phyloP scores from a whole-genome alignment of 2,329 filamentous ascomycete species.

The Monilinia fructigena region DNA sequence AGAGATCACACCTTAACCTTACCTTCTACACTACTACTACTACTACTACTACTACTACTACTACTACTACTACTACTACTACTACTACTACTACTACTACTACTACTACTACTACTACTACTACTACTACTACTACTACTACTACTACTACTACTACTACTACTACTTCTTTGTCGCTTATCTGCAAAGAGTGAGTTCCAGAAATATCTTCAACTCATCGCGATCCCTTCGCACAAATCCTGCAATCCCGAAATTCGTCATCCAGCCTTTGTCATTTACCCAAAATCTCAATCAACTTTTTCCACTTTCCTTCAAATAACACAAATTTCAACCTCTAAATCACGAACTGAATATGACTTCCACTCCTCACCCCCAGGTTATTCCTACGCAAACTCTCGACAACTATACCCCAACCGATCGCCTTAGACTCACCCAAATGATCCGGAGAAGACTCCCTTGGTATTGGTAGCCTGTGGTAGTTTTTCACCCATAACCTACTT shows the following conservation, averaged over 20 bases:
- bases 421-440: constrained; percentile 57
- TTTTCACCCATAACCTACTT: constrained; percentile 75
- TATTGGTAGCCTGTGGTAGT: constrained; percentile 67
- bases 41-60: no score
- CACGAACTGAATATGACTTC: constrained; percentile 26
- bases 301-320: constrained; percentile 1
- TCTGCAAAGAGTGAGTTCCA: not conserved
- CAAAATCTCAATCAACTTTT: constrained; percentile 6
- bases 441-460: constrained; percentile 58
- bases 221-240: constrained; percentile 6
- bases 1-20: constrained; percentile 1
- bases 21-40: no score
- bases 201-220: constrained; percentile 19
- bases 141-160: no score
- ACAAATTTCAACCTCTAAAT: not conserved
- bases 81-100: no score
- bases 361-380: constrained; percentile 24
- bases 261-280: constrained; percentile 13
- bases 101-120: no score
- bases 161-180: not conserved
- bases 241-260: constrained; percentile 22
- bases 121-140: no score
- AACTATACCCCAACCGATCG: constrained; percentile 57
- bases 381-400: constrained; percentile 31
- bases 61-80: no score